phyloP scores from a whole-genome alignment of 495 filamentous ascomycete genomes.

The Neurospora sp. region DNA sequence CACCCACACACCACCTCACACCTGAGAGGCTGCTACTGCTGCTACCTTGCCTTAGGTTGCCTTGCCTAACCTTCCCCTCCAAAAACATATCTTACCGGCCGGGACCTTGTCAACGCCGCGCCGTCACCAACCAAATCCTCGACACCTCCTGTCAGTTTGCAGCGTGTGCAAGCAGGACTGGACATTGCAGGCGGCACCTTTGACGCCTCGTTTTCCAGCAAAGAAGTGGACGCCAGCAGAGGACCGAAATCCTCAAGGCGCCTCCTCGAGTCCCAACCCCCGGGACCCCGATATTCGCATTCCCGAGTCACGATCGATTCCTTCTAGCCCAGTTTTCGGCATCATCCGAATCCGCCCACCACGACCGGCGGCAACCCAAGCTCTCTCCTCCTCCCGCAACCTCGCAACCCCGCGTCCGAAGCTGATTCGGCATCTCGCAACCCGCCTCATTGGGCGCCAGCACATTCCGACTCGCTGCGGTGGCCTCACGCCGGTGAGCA shows the following conservation, averaged over 20 bases:
- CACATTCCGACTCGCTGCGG: slow-evolving; percentile 16
- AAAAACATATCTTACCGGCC: not conserved
- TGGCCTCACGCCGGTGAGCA: slow-evolving; percentile 37
- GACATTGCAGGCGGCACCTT: not conserved
- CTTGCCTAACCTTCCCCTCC: not conserved
- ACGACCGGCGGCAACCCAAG: not conserved
- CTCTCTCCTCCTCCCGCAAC: not conserved
- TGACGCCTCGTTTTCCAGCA: not conserved
- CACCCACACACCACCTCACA: not conserved
- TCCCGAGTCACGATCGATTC: not conserved
- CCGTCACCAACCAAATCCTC: not conserved
- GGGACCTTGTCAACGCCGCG: not conserved
- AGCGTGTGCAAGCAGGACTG: not conserved
- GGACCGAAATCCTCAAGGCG: not conserved
- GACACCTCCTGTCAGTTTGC: not conserved
- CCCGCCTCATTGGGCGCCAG: slow-evolving; percentile 1
- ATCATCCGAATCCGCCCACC: not conserved
- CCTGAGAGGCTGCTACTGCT: not conserved
- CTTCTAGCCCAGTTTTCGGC: not conserved
- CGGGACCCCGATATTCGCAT: not conserved
- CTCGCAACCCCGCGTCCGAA: not conserved
- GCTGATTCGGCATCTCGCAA: not conserved
- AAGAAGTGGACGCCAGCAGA: not conserved
- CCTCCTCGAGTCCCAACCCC: not conserved
- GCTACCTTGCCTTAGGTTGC: not conserved